phyloP scores from a whole-genome alignment of 2,329 filamentous ascomycete species.

The Pezicula rhizophila region DNA sequence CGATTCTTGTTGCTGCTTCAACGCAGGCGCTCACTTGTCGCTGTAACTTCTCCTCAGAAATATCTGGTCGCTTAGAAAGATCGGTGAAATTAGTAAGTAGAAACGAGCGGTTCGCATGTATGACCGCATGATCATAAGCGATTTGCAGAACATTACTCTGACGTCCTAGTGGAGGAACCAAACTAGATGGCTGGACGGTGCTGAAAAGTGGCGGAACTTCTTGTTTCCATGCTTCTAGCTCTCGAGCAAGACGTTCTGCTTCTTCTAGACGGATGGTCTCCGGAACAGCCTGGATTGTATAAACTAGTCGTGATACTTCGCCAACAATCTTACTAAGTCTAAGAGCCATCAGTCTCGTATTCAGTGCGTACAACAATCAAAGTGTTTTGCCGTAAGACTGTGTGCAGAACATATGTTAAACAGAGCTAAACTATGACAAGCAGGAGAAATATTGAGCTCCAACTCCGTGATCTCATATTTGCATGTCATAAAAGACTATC shows the following conservation, averaged over 20 bases:
- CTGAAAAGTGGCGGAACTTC: constrained; percentile 30
- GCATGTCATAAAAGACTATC: too few relatives aligned
- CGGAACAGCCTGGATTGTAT: constrained; percentile 19
- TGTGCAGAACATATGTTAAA: too few relatives aligned
- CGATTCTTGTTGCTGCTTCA: constrained; percentile 38
- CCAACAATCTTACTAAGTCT: constrained; percentile 35
- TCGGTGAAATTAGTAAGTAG: constrained; percentile 38
- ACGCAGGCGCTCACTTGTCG: constrained; percentile 38
- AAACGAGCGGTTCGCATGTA: constrained; percentile 50
- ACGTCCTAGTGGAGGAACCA: constrained; percentile 38
- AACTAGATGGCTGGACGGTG: constrained; percentile 35
- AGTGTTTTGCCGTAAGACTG: too few relatives aligned
- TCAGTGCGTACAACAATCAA: too few relatives aligned
- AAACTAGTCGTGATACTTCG: constrained; percentile 33
- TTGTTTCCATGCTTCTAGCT: constrained; percentile 34
- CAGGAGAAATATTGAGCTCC: too few relatives aligned
- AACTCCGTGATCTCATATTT: too few relatives aligned
- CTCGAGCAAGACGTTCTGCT: too few relatives aligned
- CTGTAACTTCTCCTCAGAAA: constrained; percentile 20
- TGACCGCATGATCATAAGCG: constrained; percentile 48
- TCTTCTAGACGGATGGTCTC: too few relatives aligned
- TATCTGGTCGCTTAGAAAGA: constrained; percentile 22
- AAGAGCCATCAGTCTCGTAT: too few relatives aligned
- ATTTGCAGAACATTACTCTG: constrained; percentile 49
- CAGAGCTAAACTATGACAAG: too few relatives aligned